A percentile compares a stretch with the other conserved stretches of the same genome.
phyloP scores from a whole-genome alignment of 306 rosid species.

The Pueraria montana region DNA sequence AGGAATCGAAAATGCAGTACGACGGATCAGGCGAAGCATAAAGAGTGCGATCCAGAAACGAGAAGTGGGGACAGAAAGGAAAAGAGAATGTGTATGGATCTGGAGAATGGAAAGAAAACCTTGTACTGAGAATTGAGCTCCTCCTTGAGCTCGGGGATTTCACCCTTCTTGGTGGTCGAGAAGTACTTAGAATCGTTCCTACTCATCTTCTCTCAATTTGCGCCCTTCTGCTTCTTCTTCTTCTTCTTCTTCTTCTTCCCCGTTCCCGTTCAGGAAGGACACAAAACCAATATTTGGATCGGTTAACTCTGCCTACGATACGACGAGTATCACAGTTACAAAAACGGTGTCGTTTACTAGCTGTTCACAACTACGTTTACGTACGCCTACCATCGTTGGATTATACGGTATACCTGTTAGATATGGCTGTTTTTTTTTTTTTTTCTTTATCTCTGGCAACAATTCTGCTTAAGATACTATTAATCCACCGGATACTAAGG shows the following conservation, averaged over 20 bases:
- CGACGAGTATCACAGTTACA: no score
- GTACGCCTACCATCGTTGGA: no score
- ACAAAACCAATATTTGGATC: background rate
- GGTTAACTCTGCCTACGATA: background rate
- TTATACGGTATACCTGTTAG: no score
- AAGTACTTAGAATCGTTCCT: constrained; percentile 99
- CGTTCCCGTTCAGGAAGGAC: background rate
- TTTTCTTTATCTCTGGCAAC: no score
- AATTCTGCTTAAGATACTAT: no score
- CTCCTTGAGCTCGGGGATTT: constrained; percentile 99
- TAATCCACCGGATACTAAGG: no score
- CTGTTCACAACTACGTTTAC: no score
- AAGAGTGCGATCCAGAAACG: constrained; percentile 36
- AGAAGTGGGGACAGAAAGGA: background rate
- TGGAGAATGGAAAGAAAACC: constrained; percentile 60
- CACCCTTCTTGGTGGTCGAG: constrained; percentile 99
- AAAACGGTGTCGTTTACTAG: no score
- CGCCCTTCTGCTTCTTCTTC: background rate
- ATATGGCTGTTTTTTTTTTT: no score
- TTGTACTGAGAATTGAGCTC: constrained; percentile 99
- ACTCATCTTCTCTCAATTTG: constrained; percentile 67
- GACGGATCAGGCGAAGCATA: constrained; percentile 30
- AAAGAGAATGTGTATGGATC: constrained; percentile 38
- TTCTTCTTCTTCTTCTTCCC: background rate
- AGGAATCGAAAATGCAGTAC: background rate